phyloP scores from a whole-genome alignment of 257 asterid species.

The Henckelia pumila region DNA sequence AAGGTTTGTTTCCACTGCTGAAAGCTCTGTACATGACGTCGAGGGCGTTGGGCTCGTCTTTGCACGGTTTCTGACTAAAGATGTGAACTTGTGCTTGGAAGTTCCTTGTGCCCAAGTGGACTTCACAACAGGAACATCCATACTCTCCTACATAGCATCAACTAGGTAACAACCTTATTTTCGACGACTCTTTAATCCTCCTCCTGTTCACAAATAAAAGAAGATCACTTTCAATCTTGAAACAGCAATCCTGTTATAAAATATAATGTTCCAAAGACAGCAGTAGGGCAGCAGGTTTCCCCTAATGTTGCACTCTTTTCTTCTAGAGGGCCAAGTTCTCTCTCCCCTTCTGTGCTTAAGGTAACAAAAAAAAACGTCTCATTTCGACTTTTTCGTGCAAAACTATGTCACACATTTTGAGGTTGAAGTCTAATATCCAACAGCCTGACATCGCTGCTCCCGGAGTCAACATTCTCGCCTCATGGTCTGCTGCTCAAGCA shows the following conservation, averaged over 20 bases:
- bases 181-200: not conserved
- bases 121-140: conserved; percentile 31
- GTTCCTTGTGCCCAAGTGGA: conserved; percentile 44
- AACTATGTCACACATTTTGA: not conserved
- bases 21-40: conserved; percentile 26
- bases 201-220: not conserved
- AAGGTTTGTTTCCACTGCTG: conserved; percentile 24
- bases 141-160: conserved; percentile 34
- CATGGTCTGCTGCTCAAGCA: conserved; percentile 36
- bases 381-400: not conserved
- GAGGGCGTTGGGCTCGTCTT: conserved; percentile 35
- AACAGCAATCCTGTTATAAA: conserved; percentile 38
- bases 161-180: conserved; percentile 20
- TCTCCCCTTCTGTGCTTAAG: conserved; percentile 36
- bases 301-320: conserved; percentile 40
- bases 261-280: conserved; percentile 36
- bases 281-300: conserved; percentile 31
- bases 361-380: conserved; percentile 12
- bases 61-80: conserved; percentile 31
- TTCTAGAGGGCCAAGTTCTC: conserved; percentile 43
- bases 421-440: conserved; percentile 6
- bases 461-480: conserved; percentile 34
- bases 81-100: conserved; percentile 31
- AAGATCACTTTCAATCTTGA: conserved; percentile 9
- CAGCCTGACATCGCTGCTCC: conserved; percentile 45